These are phyloP conservation scores for Thalassiosira allenii DNA, from an alignment of 352 stramenopile species.

Conservation along the genomic window DNA sequence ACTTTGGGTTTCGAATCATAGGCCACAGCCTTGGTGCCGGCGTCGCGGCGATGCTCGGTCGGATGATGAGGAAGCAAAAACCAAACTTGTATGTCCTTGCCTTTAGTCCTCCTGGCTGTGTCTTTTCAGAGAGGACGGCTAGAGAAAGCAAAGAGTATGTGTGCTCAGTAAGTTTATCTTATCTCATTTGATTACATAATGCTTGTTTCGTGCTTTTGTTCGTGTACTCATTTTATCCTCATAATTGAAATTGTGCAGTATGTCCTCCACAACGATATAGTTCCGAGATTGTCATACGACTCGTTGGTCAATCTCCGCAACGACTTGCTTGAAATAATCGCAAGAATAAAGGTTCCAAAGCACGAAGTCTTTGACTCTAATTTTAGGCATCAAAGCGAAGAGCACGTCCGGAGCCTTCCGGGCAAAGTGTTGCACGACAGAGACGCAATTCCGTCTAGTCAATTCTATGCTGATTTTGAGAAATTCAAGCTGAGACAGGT, in stretches of 20 bases:
- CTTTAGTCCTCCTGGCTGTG: conserved; percentile 84
- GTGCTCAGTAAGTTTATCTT: conserved; percentile 29
- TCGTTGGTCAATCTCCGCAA: conserved; percentile 80
- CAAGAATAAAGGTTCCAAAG: conserved; percentile 86
- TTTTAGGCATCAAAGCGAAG: conserved; percentile 31
- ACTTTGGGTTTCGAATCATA: conserved; percentile 82
- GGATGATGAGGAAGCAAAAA: conserved; percentile 81
- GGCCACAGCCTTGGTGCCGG: conserved; percentile 85
- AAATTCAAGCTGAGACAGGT: conserved; percentile 35
- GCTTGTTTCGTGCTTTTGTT: too few relatives aligned
- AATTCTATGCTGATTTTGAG: conserved; percentile 47
- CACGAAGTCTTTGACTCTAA: conserved; percentile 68
- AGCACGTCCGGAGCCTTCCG: conserved; percentile 13
- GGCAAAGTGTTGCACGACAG: conserved; percentile 29
- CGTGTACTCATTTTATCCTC: not conserved
- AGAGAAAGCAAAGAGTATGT: conserved; percentile 70
- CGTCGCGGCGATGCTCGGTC: conserved; percentile 79
- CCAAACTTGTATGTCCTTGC: conserved; percentile 78
- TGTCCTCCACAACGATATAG: conserved; percentile 86
- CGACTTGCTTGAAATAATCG: conserved; percentile 85
- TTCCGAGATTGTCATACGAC: conserved; percentile 83
- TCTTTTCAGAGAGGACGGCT: conserved; percentile 81
- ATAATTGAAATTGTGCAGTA: conserved; percentile 36
- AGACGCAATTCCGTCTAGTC: conserved; percentile 29
- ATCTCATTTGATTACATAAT: not conserved